phyloP scores from a whole-genome alignment of 768 basidiomycete species.

The Rhodotorula babjevae region DNA sequence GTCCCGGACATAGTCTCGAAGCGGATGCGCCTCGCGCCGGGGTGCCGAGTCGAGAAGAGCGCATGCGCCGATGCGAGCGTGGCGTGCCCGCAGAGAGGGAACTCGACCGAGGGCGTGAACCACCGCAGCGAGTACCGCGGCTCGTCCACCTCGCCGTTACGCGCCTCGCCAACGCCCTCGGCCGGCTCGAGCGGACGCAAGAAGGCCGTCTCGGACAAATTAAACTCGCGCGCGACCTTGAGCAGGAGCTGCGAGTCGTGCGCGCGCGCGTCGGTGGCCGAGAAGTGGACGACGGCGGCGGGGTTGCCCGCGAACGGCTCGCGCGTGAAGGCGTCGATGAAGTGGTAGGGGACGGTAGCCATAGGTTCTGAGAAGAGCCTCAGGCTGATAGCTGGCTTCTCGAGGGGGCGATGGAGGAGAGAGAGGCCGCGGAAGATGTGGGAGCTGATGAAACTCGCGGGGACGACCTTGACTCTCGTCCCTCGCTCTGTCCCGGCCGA shows the following conservation, averaged over 20 bases:
- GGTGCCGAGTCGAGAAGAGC: constrained; percentile 32
- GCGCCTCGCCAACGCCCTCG: not conserved
- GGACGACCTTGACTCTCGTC: too few species aligned
- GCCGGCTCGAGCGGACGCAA: constrained; percentile 14
- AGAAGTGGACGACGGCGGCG: constrained; percentile 44
- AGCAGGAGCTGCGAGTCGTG: constrained; percentile 4
- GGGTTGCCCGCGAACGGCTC: constrained; percentile 45
- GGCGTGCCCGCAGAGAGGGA: constrained; percentile 42
- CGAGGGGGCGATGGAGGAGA: too few species aligned
- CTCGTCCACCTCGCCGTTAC: not conserved
- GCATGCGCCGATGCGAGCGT: constrained; percentile 45
- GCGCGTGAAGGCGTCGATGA: constrained; percentile 46
- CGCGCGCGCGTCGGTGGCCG: not conserved
- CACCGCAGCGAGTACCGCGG: constrained; percentile 41
- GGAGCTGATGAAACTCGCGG: too few species aligned
- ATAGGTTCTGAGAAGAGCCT: not conserved
- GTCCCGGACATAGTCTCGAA: constrained; percentile 41
- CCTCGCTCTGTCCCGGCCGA: too few species aligned
- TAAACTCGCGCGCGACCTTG: constrained; percentile 38
- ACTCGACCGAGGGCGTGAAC: constrained; percentile 41
- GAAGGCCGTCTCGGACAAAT: constrained; percentile 41
- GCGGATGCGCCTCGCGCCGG: constrained; percentile 12
- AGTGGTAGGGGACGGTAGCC: constrained; percentile 16
- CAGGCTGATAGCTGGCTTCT: too few species aligned
- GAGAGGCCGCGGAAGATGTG: too few species aligned